A percentile compares a stretch with the other conserved stretches of the same genome.
phyloP scores from a whole-genome alignment of 257 asterid species.

The Agastache rugosa region DNA sequence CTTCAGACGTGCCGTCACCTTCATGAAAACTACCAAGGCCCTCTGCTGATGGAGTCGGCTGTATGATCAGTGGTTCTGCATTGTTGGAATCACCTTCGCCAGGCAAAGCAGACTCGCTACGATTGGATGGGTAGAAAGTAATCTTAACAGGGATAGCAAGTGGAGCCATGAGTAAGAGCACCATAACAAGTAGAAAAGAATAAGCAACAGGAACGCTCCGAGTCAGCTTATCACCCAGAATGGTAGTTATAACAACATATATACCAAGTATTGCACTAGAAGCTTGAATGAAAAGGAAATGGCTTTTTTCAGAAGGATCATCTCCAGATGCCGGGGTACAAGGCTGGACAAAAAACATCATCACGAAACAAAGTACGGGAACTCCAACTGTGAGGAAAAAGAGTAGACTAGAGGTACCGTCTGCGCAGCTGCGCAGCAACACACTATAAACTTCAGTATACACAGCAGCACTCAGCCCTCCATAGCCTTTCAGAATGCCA shows the following conservation, averaged over 20 bases:
- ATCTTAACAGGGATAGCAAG: slow-evolving; percentile 71
- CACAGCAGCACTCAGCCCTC: slow-evolving; percentile 75
- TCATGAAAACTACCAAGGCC: slow-evolving; percentile 50
- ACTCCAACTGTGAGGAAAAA: slow-evolving; percentile 61
- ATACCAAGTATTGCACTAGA: slow-evolving; percentile 68
- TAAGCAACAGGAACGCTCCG: slow-evolving; percentile 45
- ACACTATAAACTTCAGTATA: slow-evolving; percentile 64
- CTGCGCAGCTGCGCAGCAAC: slow-evolving; percentile 55
- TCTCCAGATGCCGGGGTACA: slow-evolving; percentile 69
- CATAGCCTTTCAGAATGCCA: slow-evolving; percentile 76
- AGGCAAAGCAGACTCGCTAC: slow-evolving; percentile 32
- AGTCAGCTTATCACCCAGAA: slow-evolving; percentile 47
- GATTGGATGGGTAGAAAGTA: slow-evolving; percentile 60
- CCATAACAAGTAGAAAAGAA: slow-evolving; percentile 53
- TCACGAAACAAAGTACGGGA: slow-evolving; percentile 54
- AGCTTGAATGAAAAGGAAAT: slow-evolving; percentile 65
- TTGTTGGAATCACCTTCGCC: slow-evolving; percentile 30
- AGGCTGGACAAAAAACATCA: slow-evolving; percentile 70
- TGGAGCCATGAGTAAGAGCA: slow-evolving; percentile 69
- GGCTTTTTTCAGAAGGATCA: slow-evolving; percentile 55
- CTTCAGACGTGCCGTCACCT: too few species aligned
- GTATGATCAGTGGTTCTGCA: slow-evolving; percentile 49
- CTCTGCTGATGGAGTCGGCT: too few species aligned
- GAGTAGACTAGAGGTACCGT: slow-evolving; percentile 58
- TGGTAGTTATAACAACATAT: slow-evolving; percentile 59